Evolutionary conservation across 2,329 filamentous ascomycete species (phyloP), one percentile per base, ranked within the genome.

Genomic region (Emergomyces orientalis): DNA sequence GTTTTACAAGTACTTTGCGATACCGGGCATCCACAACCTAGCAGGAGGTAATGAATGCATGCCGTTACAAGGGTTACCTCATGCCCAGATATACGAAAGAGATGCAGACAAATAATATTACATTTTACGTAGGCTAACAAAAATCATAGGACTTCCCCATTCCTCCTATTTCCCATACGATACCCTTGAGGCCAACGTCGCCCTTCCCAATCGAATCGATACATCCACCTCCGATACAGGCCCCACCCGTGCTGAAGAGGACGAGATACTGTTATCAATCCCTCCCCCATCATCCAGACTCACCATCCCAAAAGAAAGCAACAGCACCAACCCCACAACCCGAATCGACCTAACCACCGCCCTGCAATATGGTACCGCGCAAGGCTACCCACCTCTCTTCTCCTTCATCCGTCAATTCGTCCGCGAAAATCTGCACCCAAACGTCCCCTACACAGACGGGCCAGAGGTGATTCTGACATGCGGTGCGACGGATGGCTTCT

Each of bases 101-200:
- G n/a, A 25, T 14, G 22, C 11, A 49, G 13, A 17, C 22, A 7
- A 25, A 47, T 25, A 47, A 47, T 9, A 25, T 25, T 22, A n/a
- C n/a, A 63, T 52, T 41, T 25, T 5, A n/a, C n/a, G 14, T 39
- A 22, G 67, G 59, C 64, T 41, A 47, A 39, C 63, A 54, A 25
- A 14, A 41, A 43, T 58, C 19, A 11, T 66, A 92, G 90, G 90
- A 64, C 83, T 96, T 27, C 92, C 92, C 19, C 88, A 94, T 74
- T 81, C 87, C 47, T 83, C 83, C 63, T 90, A 90, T 77, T 97
- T 97, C 71, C 92, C 92, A 9, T 96, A 89, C 75, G 91, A 97
- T 70, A 94, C 91, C 0, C 85, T 97, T 66, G 90, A 96, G 76
- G 90, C 91, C 49, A 86, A 88, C 67, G 85, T 88, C 65, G 90